phyloP scores from a whole-genome alignment of 305 asterid species.

The Fraxinus ornus region DNA sequence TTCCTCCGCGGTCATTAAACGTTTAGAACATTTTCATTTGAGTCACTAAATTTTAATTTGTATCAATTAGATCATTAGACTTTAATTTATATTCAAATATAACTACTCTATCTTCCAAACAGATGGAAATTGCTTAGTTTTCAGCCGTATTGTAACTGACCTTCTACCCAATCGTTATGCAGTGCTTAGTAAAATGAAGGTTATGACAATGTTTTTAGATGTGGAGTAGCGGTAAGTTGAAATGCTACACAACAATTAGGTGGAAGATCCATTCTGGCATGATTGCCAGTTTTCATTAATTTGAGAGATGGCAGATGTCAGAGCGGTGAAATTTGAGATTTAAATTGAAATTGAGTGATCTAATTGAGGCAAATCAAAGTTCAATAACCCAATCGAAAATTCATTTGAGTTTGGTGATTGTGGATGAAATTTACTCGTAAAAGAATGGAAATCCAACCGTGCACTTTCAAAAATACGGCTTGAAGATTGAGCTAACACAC shows the following conservation, averaged over 20 bases:
- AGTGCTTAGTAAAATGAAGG: background rate
- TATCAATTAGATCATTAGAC: background rate
- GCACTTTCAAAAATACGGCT: conserved; percentile 45
- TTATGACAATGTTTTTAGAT: background rate
- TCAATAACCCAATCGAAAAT: background rate
- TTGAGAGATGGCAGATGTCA: background rate
- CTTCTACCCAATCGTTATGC: background rate
- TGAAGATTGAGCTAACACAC: conserved; percentile 37
- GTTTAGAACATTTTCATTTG: background rate
- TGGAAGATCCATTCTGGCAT: background rate
- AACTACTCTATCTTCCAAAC: background rate
- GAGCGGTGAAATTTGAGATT: background rate
- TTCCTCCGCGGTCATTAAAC: background rate
- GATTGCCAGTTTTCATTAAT: background rate
- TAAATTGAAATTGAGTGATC: background rate
- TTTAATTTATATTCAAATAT: background rate
- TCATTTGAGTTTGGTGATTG: conserved; percentile 31
- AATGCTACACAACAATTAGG: background rate
- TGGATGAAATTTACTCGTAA: background rate
- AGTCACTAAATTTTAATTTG: background rate
- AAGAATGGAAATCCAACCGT: conserved; percentile 54
- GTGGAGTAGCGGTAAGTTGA: background rate
- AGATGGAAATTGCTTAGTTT: background rate
- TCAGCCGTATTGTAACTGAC: background rate
- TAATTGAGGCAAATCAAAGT: background rate